phyloP scores from a whole-genome alignment of 768 basidiomycete genomes.

The Termitomyces sp. region DNA sequence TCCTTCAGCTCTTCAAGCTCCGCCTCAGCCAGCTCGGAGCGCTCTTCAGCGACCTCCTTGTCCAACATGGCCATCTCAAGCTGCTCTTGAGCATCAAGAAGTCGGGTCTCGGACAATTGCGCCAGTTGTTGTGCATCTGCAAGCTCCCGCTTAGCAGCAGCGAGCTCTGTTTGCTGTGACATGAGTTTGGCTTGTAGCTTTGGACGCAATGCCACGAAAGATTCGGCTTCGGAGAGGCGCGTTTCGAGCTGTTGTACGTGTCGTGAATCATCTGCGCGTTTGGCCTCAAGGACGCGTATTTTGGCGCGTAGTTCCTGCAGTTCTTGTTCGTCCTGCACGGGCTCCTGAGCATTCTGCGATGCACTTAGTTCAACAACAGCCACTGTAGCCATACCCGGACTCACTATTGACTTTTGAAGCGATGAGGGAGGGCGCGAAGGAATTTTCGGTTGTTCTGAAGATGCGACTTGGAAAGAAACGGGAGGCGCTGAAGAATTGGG shows the following conservation, averaged over 20 bases:
- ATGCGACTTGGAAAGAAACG: slow-evolving; percentile 18
- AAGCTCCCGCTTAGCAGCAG: slow-evolving; percentile 66
- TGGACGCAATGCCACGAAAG: slow-evolving; percentile 77
- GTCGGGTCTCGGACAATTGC: slow-evolving; percentile 59
- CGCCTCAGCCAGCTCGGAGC: slow-evolving; percentile 70
- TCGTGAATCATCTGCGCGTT: slow-evolving; percentile 82
- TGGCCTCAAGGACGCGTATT: slow-evolving; percentile 78
- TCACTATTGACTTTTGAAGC: slow-evolving; percentile 12
- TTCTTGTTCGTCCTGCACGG: slow-evolving; percentile 48
- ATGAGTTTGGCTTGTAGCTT: slow-evolving; percentile 89
- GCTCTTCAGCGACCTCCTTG: slow-evolving; percentile 95
- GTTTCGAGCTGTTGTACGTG: slow-evolving; percentile 80
- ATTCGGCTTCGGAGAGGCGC: slow-evolving; percentile 78
- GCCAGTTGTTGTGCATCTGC: slow-evolving; percentile 75
- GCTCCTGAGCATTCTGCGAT: slow-evolving; percentile 10
- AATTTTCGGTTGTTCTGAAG: slow-evolving; percentile 15
- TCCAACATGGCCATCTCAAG: slow-evolving; percentile 94
- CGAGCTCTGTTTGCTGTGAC: slow-evolving; percentile 74
- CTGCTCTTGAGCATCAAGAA: slow-evolving; percentile 81
- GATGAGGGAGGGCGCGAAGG: slow-evolving; percentile 25
- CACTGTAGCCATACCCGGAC: neutral
- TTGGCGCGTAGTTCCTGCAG: slow-evolving; percentile 80
- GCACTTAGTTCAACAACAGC: neutral
- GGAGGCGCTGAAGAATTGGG: slow-evolving; percentile 13
- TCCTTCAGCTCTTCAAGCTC: slow-evolving; percentile 81